A percentile compares a stretch with the other conserved stretches of the same genome.
These are phyloP conservation scores for Kuraishia ogatae DNA, from an alignment of 805 yeast genomes.

Conservation along the genomic window DNA sequence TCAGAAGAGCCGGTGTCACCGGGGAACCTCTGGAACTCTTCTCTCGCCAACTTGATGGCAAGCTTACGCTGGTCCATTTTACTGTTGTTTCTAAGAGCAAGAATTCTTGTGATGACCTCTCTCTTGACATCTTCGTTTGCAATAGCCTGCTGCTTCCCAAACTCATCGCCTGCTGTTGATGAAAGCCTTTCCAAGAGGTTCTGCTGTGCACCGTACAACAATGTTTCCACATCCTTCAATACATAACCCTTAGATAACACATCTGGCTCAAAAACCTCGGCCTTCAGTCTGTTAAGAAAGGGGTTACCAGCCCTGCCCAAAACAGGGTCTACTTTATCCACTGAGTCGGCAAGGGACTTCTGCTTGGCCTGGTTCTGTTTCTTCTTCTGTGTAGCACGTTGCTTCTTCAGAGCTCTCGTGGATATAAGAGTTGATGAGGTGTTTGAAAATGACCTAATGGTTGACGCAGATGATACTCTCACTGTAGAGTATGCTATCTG, in stretches of 20 bases:
- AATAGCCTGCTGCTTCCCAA: conserved; percentile 14
- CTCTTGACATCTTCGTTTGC: conserved; percentile 43
- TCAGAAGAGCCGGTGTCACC: conserved; percentile 96
- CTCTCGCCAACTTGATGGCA: conserved; percentile 56
- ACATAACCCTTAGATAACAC: conserved; percentile 54
- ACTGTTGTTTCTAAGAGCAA: conserved; percentile 65
- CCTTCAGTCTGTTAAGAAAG: conserved; percentile 58
- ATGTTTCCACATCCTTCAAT: conserved; percentile 60
- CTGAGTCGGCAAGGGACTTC: conserved; percentile 7
- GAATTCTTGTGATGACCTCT: conserved; percentile 61
- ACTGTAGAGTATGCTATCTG: background rate
- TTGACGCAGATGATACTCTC: background rate
- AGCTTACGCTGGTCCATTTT: conserved; percentile 46
- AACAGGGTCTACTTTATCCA: conserved; percentile 68
- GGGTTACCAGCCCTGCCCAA: conserved; percentile 62
- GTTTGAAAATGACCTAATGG: background rate
- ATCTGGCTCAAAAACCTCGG: conserved; percentile 58
- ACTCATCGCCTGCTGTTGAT: conserved; percentile 11
- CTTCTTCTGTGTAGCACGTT: conserved; percentile 14
- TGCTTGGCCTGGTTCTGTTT: conserved; percentile 20
- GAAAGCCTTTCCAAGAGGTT: conserved; percentile 30
- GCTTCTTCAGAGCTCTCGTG: conserved; percentile 1
- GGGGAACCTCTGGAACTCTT: conserved; percentile 73
- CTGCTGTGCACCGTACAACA: conserved; percentile 70
- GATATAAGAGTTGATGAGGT: background rate